Percentiles rank a stretch among this genome's conserved stretches.
phyloP scores from a whole-genome alignment of 768 basidiomycete species.

The Austroboletus eburneus region DNA sequence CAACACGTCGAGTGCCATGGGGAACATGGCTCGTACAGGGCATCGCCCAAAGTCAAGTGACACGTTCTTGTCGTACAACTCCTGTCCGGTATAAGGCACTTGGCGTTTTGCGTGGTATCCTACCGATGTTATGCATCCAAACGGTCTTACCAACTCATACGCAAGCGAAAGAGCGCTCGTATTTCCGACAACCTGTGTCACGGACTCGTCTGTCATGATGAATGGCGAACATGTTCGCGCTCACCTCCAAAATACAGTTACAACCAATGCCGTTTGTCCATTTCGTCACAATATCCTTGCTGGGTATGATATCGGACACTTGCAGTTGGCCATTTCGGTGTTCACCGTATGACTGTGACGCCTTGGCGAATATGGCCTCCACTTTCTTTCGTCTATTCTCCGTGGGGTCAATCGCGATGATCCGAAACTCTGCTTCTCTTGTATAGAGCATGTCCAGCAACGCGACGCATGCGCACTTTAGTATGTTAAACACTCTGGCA shows the following conservation, averaged over 20 bases:
- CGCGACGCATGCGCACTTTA: slow-evolving; percentile 56
- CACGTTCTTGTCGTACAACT: slow-evolving; percentile 74
- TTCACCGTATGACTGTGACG: slow-evolving; percentile 38
- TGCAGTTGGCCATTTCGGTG: slow-evolving; percentile 40
- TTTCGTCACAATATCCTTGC: slow-evolving; percentile 42
- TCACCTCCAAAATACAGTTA: slow-evolving; percentile 64
- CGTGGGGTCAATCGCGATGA: slow-evolving; percentile 63
- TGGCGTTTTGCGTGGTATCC: slow-evolving; percentile 59
- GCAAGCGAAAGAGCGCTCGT: slow-evolving; percentile 58
- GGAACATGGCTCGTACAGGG: slow-evolving; percentile 75
- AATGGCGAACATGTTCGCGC: not conserved
- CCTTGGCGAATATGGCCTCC: slow-evolving; percentile 50
- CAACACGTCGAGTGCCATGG: slow-evolving; percentile 63
- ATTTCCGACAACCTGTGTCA: slow-evolving; percentile 62
- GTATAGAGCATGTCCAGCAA: slow-evolving; percentile 57
- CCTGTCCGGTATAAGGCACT: slow-evolving; percentile 51
- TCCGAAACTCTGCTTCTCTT: slow-evolving; percentile 43
- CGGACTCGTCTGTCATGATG: not conserved
- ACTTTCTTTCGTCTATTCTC: slow-evolving; percentile 57
- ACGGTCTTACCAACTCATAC: slow-evolving; percentile 68
- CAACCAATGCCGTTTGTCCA: slow-evolving; percentile 61
- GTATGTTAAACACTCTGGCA: not conserved
- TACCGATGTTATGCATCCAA: slow-evolving; percentile 72
- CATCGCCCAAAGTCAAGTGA: slow-evolving; percentile 80
- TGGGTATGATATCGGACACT: slow-evolving; percentile 48